Evolutionary conservation across 2,329 filamentous ascomycete species (phyloP), one percentile per base, ranked within the genome.

Genomic region (Aureobasidium sp.): DNA sequence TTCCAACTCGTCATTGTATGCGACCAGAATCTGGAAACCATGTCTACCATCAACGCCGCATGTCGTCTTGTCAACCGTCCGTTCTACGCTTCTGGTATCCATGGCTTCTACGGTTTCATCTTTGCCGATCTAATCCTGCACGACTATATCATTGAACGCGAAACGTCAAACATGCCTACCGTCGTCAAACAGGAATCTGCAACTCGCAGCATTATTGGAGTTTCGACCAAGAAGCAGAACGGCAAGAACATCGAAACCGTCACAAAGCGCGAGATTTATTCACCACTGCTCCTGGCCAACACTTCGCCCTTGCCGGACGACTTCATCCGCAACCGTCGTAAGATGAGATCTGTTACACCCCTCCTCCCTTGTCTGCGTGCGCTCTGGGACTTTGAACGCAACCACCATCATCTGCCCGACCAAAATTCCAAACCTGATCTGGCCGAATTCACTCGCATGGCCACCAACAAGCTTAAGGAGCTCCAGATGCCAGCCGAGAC

Each of bases 121-220:
- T 99, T 99, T 73, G 89, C 89, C 63, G 94, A 99, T 73, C 82
- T 99, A 25, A 91, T 96, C 68, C 83, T 87, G 69, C 94, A 99
- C 74, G 87, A 92, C 69, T 99, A 91, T 71, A 85, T 94, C 64
- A 87, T 99, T 64, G 87, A 96, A 77, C 87, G 94, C 62, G 86
- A 90, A 64, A 87, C 88, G 65, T 87, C 89, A 63, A 97, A 97
- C 70, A 78, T 89, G 14, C 72, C 84, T 22, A 80, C 82, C 0
- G 62, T 67, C 8, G 68, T 76, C 3, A 67, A 65, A 20, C 76
- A 82, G 5, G 94, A 99, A 72, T 88, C 89, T 1, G 81, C 85
- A 29, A 97, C 93, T 5, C 85, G 93, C 60, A 86, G 84, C 67
- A 82, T 97, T 63, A 76, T 92, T 36, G 81, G 84, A 66, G 85